A percentile compares a stretch with the other conserved stretches of the same genome.
phyloP scores from a whole-genome alignment of 257 asterid species.

The Solanum chiquidenum region DNA sequence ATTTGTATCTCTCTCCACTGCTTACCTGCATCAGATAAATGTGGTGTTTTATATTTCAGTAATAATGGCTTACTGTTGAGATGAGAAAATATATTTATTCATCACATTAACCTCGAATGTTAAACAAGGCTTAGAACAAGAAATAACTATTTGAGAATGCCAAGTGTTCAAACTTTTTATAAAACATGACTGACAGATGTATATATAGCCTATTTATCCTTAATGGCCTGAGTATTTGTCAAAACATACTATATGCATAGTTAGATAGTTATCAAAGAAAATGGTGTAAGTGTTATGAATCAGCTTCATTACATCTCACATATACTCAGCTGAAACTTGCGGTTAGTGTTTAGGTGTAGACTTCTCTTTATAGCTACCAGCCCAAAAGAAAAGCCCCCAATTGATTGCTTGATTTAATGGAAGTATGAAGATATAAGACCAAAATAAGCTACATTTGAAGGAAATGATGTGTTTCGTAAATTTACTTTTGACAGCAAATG shows the following conservation, averaged over 20 bases:
- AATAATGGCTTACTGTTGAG: not conserved
- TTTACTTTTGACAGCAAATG: not conserved
- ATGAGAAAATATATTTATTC: not conserved
- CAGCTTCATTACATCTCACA: not conserved
- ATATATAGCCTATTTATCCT: not conserved
- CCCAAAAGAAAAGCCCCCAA: not conserved
- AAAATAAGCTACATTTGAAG: not conserved
- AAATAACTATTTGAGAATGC: not conserved
- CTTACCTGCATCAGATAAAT: slow-evolving; percentile 38
- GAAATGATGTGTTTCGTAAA: not conserved
- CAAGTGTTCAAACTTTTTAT: not conserved
- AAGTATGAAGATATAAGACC: not conserved
- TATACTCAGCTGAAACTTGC: not conserved
- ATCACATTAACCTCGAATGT: not conserved
- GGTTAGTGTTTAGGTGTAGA: not conserved
- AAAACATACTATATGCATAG: not conserved
- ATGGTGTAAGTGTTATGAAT: not conserved
- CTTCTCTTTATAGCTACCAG: not conserved
- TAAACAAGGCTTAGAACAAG: not conserved
- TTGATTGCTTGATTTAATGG: not conserved
- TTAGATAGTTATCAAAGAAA: not conserved
- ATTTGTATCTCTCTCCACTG: slow-evolving; percentile 74
- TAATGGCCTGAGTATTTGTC: not conserved
- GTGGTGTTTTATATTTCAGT: not conserved
- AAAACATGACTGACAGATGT: not conserved